Base-by-base conservation (phyloP, 495 filamentous ascomycete genomes). In the Neurospora tetraspora region DNA sequence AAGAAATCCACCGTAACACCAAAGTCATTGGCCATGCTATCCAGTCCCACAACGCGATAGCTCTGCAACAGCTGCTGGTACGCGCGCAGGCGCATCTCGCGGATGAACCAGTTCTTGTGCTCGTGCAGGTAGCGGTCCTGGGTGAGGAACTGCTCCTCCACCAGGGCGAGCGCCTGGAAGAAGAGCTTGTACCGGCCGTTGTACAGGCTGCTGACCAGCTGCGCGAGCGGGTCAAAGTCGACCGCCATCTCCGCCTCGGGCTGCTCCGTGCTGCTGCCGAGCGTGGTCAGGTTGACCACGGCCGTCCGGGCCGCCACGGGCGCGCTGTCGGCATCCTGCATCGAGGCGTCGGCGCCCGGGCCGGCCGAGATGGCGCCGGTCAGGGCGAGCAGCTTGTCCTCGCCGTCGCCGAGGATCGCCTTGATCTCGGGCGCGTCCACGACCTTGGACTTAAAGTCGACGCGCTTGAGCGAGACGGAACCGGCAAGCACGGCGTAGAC, bases 371-470 rank as follows among this genome's bases (percentile, higher is more conserved):
- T 82, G 61, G 90, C 89, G 5, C 94, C 94, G 31, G 88, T 85
- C 61, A 97, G 83, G 0, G 93, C 94, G 47, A 93, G 87, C 40
- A 97, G 82, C 77, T 92, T 93, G 75, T 98, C 94, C 71, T 94
- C 93, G 34, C 91, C 90, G 76, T 94, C 90, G 71, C 96, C 96
- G 10, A 99, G 87, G 69, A 99, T 94, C 20, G 96, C 96, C 81
- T 93, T 93, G 85, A 98, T 98, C 83, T 99, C 96, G 4, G 96
- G 94, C 14, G 96, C 96, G 81, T 99, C 96, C 59, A 98, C 93
- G 23, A 99, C 96, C 84, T 98, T 98, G 71, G 91, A 92, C 85
- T 99, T 99, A 87, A 99, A 99, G 81, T 99, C 96, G 12, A 98
- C 93, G 59, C 96, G 91, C 85, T 97, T 97, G 70, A 99, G 87